Evolutionary conservation across 371 early-diverging fungal species (phyloP), one percentile per base, ranked within the genome.

Genomic region (Mucor piriformis): DNA sequence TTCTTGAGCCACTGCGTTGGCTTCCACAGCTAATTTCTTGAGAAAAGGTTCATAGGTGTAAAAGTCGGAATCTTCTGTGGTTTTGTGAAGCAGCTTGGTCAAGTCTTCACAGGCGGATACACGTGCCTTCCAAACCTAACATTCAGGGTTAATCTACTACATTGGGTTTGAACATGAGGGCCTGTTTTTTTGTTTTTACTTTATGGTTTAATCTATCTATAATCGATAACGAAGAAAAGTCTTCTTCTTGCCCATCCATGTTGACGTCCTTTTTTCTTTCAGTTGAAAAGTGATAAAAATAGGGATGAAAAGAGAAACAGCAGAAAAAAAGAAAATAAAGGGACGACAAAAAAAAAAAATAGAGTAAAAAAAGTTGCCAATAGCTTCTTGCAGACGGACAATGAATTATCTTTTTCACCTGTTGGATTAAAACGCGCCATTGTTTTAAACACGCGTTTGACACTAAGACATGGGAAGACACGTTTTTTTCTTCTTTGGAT

Each of bases 81-180:
- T 79, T 44, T 73, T 84, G 33, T 75, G 75, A 50, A 95, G 88
- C 40, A 85, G 59, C 50, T 87, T 84, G 18, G 86, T 79, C 24
- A 95, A 77, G 54, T 94, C 93, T 35, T 89, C 89, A 74, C 94
- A 98, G 13, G 91, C 98, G 21, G 80, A 83, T 48, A 90, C 78
- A 60, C 98, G 89, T 23, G 94, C 98, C 72, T 98, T 97, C 98
- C 98, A 98, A 37, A 85, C 71, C 96, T 96, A 70, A 25, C 33
- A 29, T 29, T 29, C 29, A 29, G 8, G 6, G 29, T 29, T 29
- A n/a, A n/a, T n/a, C n/a, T n/a, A n/a, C n/a, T n/a, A n/a, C n/a
- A n/a, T n/a, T n/a, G n/a, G n/a, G n/a, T n/a, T n/a, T n/a, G n/a
- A n/a, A n/a, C n/a, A n/a, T n/a, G n/a, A n/a, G n/a, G n/a, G n/a